phyloP scores from a whole-genome alignment of 1,139 yeast genomes.

The Arxiozyma bovina region DNA sequence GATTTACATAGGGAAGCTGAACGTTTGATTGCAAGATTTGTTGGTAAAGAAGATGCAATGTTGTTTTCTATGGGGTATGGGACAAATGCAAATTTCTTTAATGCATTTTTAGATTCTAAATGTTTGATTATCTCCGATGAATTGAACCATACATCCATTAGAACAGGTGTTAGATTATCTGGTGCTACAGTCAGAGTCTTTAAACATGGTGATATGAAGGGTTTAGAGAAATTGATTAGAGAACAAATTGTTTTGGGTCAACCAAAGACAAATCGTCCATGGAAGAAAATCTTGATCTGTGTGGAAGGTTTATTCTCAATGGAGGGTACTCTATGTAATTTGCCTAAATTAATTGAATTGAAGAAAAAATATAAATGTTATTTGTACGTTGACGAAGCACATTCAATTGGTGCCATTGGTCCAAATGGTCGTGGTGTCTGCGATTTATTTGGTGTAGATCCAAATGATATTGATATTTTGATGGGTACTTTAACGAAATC shows the following conservation, averaged over 20 bases:
- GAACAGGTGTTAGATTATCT: constrained; percentile 88
- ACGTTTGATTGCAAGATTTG: constrained; percentile 66
- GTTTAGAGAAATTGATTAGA: constrained; percentile 68
- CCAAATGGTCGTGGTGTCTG: constrained; percentile 90
- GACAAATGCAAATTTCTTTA: constrained; percentile 86
- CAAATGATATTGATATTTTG: constrained; percentile 67
- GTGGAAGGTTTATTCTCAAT: constrained; percentile 95
- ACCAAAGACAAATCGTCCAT: constrained; percentile 92
- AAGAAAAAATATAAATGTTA: constrained; percentile 83
- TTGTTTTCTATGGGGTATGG: constrained; percentile 93
- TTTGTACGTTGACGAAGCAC: constrained; percentile 93
- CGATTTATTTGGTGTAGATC: constrained; percentile 78
- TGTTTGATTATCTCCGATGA: constrained; percentile 91
- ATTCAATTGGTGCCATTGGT: constrained; percentile 96
- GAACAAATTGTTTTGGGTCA: constrained; percentile 94
- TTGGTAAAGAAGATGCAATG: constrained; percentile 85
- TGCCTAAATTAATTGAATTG: constrained; percentile 67
- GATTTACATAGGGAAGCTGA: constrained; percentile 73
- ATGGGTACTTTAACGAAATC: constrained; percentile 98
- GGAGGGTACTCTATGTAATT: constrained; percentile 93
- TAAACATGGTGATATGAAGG: constrained; percentile 84
- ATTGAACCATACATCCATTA: constrained; percentile 87
- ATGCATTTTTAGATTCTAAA: constrained; percentile 74
- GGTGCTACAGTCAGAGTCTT: constrained; percentile 91
- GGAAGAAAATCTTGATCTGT: constrained; percentile 88